Conservation (phyloP, 2,329 filamentous ascomycete species). For the Penicillium olsonii region DNA sequence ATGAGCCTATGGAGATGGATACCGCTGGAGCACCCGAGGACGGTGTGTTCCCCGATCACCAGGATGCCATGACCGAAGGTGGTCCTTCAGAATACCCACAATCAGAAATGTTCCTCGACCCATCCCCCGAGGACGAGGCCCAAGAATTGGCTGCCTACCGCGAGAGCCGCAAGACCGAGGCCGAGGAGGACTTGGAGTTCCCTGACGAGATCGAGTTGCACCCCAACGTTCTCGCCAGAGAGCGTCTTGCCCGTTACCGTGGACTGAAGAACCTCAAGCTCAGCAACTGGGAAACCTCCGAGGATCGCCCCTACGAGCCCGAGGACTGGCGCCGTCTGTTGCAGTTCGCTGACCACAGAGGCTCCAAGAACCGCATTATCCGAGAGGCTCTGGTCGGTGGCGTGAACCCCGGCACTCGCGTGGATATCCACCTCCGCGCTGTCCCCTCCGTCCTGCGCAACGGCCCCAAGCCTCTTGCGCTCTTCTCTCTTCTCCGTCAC, state of each 20-base stretch:
- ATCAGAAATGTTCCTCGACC: slow-evolving; percentile 86
- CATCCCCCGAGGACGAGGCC: slow-evolving; percentile 78
- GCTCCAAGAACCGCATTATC: slow-evolving; percentile 72
- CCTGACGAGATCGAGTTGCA: slow-evolving; percentile 96
- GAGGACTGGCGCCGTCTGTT: slow-evolving; percentile 86
- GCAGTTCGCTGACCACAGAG: slow-evolving; percentile 86
- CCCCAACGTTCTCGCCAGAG: slow-evolving; percentile 80
- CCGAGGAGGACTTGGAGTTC: slow-evolving; percentile 89
- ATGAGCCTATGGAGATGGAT: slow-evolving; percentile 57
- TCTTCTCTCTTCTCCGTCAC: slow-evolving; percentile 88
- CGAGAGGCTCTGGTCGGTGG: slow-evolving; percentile 88
- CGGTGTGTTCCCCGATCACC: slow-evolving; percentile 62
- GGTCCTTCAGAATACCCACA: slow-evolving; percentile 88
- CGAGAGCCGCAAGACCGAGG: slow-evolving; percentile 74
- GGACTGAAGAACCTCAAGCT: slow-evolving; percentile 89
- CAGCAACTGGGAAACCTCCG: slow-evolving; percentile 84
- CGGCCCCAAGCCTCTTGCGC: slow-evolving; percentile 61
- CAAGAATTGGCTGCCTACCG: slow-evolving; percentile 81
- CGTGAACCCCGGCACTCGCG: slow-evolving; percentile 78
- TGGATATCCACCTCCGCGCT: slow-evolving; percentile 72
- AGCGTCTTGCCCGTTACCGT: slow-evolving; percentile 82
- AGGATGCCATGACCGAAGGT: slow-evolving; percentile 68
- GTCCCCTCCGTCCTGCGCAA: slow-evolving; percentile 58
- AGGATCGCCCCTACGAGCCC: slow-evolving; percentile 83
- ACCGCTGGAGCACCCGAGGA: slow-evolving; percentile 73